A percentile compares a stretch with the other conserved stretches of the same genome.
phyloP scores from a whole-genome alignment of 352 stramenopile genomes.

The Pythium aquatile region DNA sequence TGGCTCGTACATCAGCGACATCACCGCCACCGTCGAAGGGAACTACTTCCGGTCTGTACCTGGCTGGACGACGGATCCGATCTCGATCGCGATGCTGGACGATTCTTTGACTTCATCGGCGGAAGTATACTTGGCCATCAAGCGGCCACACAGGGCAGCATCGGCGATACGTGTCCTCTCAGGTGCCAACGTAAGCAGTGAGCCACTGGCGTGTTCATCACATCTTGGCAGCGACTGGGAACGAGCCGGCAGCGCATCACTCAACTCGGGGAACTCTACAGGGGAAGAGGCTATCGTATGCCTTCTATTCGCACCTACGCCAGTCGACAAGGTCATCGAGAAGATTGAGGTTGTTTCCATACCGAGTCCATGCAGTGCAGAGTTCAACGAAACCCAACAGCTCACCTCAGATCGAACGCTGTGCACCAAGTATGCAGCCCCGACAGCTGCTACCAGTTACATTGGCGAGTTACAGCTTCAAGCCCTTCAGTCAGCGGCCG shows the following conservation, averaged over 20 bases:
- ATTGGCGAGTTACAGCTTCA: neutral
- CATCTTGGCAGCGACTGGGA: neutral
- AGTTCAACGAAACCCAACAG: neutral
- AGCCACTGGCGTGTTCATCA: neutral
- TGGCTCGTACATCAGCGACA: slow-evolving; percentile 20
- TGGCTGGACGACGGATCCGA: slow-evolving; percentile 12
- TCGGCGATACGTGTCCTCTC: neutral
- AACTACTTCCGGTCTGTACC: neutral
- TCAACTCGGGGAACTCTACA: neutral
- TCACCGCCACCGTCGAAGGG: neutral
- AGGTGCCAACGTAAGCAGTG: neutral
- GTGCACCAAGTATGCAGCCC: neutral
- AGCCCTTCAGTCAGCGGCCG: neutral
- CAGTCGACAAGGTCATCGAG: neutral
- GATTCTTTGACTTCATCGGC: neutral
- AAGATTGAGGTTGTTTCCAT: neutral
- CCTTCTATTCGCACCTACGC: neutral
- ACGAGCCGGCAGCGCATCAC: too few relatives aligned
- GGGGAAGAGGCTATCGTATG: neutral
- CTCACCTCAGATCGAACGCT: neutral
- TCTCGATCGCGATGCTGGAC: neutral
- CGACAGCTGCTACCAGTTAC: neutral
- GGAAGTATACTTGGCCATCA: slow-evolving; percentile 9
- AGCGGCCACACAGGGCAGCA: neutral
- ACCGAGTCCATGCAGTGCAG: neutral